phyloP scores from a whole-genome alignment of 768 basidiomycete species.

The Boletus tylopilopsis region DNA sequence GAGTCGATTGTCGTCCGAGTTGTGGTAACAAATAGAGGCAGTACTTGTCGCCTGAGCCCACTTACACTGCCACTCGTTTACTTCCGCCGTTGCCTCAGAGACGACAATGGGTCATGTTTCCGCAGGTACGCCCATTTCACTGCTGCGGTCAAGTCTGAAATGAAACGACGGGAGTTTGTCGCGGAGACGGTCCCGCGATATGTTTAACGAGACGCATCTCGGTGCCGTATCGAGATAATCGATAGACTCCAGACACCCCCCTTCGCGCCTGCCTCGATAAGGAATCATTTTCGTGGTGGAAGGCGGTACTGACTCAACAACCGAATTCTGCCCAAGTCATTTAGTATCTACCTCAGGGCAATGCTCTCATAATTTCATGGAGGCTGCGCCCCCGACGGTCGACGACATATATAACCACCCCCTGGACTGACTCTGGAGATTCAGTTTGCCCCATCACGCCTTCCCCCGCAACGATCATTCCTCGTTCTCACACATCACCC shows the following conservation, averaged over 20 bases:
- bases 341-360: slow-evolving; percentile 15
- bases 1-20: too few relatives aligned
- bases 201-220: not conserved
- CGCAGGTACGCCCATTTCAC: too few relatives aligned
- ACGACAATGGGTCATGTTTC: too few relatives aligned
- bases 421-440: not conserved
- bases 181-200: too few relatives aligned
- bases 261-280: slow-evolving; percentile 8
- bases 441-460: slow-evolving; percentile 1
- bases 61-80: too few relatives aligned
- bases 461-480: slow-evolving; percentile 11
- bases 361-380: slow-evolving; percentile 20
- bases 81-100: too few relatives aligned
- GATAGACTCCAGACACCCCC: slow-evolving; percentile 19
- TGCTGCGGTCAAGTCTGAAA: too few relatives aligned
- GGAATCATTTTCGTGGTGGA: slow-evolving; percentile 18
- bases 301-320: slow-evolving; percentile 20
- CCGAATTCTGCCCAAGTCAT: slow-evolving; percentile 11
- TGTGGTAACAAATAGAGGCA: too few relatives aligned
- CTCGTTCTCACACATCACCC: slow-evolving; percentile 17
- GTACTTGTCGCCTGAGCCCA: too few relatives aligned
- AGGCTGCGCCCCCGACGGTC: slow-evolving; percentile 28
- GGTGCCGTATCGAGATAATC: slow-evolving; percentile 2
- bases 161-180: too few relatives aligned
- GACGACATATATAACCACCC: slow-evolving; percentile 14